Conservation (phyloP, 495 filamentous ascomycete genomes). For the Trichocladium antarcticum region DNA sequence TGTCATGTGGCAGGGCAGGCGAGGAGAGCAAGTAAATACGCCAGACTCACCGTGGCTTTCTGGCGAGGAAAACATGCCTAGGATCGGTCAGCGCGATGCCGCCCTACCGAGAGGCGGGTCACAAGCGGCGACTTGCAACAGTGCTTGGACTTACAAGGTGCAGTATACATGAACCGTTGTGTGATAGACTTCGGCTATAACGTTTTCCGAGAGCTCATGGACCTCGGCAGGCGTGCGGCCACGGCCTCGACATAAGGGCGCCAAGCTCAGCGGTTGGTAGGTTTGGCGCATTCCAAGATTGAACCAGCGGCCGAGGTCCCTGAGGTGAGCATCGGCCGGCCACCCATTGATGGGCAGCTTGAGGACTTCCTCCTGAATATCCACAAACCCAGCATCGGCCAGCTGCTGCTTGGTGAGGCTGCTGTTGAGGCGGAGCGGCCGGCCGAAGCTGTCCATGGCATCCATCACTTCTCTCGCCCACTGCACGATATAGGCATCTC, state of each 20-base stretch:
- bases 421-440: constrained; percentile 56
- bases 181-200: constrained; percentile 58
- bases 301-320: constrained; percentile 74
- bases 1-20: neutral
- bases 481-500: constrained; percentile 38
- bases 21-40: neutral
- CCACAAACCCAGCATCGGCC: constrained; percentile 64
- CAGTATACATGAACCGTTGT: constrained; percentile 55
- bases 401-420: constrained; percentile 51
- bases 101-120: too few relatives aligned
- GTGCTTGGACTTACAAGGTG: constrained; percentile 49
- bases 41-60: constrained; percentile 15
- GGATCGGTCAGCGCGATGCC: constrained; percentile 5
- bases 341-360: constrained; percentile 68
- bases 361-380: constrained; percentile 66
- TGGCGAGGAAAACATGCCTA: constrained; percentile 25
- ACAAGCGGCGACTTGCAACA: constrained; percentile 16
- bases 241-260: constrained; percentile 57
- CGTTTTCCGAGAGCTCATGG: constrained; percentile 47
- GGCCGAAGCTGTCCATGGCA: constrained; percentile 54
- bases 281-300: constrained; percentile 64
- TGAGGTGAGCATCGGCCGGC: constrained; percentile 56
- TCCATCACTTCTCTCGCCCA: constrained; percentile 64
- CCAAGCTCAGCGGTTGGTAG: constrained; percentile 62
- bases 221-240: constrained; percentile 58